Percentiles rank a stretch among this genome's conserved stretches.
Evolutionary conservation across 768 basidiomycete genomes (phyloP).

Genomic region (Lactifluus echinatus): DNA sequence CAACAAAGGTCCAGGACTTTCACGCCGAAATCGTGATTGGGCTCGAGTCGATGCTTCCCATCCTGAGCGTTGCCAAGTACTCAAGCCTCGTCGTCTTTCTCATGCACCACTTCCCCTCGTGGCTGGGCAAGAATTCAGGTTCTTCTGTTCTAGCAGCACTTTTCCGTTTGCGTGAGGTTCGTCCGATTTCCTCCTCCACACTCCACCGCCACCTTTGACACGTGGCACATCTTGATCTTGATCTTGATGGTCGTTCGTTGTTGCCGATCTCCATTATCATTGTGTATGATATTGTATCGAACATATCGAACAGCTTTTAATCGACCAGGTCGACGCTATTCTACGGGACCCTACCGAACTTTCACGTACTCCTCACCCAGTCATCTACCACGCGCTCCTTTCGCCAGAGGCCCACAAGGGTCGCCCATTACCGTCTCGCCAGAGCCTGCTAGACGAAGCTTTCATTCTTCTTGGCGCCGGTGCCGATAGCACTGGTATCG

Average conservation of each 20-base stretch:
- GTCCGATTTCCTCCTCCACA: neutral
- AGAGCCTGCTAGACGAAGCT: constrained; percentile 23
- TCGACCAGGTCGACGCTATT: constrained; percentile 21
- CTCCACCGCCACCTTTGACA: neutral
- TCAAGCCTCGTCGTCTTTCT: neutral
- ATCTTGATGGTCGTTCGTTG: neutral
- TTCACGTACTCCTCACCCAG: constrained; percentile 27
- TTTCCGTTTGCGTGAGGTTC: constrained; percentile 10
- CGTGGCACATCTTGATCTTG: neutral
- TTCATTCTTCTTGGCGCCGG: constrained; percentile 33
- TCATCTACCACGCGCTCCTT: constrained; percentile 31
- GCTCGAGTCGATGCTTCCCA: constrained; percentile 13
- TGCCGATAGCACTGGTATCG: constrained; percentile 37
- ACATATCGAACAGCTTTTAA: constrained; percentile 10
- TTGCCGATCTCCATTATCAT: neutral
- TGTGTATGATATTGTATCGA: no score
- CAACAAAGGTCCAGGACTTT: constrained; percentile 28
- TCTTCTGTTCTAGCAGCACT: neutral
- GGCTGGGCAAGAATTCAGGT: constrained; percentile 4
- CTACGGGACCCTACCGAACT: constrained; percentile 24
- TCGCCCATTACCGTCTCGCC: constrained; percentile 25
- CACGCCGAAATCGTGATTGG: constrained; percentile 26
- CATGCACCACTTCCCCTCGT: neutral
- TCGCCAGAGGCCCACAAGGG: constrained; percentile 20
- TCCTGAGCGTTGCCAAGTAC: constrained; percentile 7